A percentile compares a stretch with the other conserved stretches of the same genome.
phyloP scores from a whole-genome alignment of 1,284 basidiomycete species.

The Cutaneotrichosporon sp. region DNA sequence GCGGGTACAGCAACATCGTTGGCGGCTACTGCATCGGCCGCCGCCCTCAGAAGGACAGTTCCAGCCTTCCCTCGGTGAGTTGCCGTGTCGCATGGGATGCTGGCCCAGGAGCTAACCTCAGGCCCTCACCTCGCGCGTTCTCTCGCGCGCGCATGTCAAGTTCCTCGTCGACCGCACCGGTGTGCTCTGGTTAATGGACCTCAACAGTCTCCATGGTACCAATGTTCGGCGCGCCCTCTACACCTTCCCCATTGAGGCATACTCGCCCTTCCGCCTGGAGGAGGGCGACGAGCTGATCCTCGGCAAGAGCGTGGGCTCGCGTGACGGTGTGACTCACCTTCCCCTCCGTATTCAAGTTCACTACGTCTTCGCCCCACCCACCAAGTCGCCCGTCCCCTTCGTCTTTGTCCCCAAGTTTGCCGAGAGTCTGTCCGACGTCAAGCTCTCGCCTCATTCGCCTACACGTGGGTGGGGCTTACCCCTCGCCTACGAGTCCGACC shows the following conservation, averaged over 20 bases:
- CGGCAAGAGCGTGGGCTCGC: slow-evolving; percentile 42
- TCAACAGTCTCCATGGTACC: slow-evolving; percentile 38
- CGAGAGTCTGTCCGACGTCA: not conserved
- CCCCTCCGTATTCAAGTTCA: slow-evolving; percentile 9
- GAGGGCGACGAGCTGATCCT: slow-evolving; percentile 34
- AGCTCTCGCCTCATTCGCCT: not conserved
- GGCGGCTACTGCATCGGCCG: slow-evolving; percentile 11
- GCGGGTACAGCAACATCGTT: not conserved
- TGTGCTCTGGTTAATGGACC: slow-evolving; percentile 34
- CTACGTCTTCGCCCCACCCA: slow-evolving; percentile 3
- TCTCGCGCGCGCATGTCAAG: slow-evolving; percentile 39
- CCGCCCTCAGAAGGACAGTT: not conserved
- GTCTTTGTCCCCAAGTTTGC: slow-evolving; percentile 1
- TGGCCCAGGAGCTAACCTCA: slow-evolving; percentile 9
- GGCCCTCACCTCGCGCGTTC: slow-evolving; percentile 31
- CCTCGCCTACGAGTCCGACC: slow-evolving; percentile 21
- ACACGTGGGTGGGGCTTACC: slow-evolving; percentile 21
- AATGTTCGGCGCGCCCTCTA: slow-evolving; percentile 9
- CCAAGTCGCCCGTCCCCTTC: slow-evolving; percentile 2
- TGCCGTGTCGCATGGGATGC: not conserved
- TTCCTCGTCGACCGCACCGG: slow-evolving; percentile 30
- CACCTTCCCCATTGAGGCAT: not conserved
- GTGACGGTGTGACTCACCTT: slow-evolving; percentile 9
- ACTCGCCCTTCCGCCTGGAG: slow-evolving; percentile 25
- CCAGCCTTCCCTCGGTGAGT: slow-evolving; percentile 13